Percentiles rank a stretch among this genome's conserved stretches.
phyloP scores from a whole-genome alignment of 495 filamentous ascomycete species.

The Immersiella caudata region DNA sequence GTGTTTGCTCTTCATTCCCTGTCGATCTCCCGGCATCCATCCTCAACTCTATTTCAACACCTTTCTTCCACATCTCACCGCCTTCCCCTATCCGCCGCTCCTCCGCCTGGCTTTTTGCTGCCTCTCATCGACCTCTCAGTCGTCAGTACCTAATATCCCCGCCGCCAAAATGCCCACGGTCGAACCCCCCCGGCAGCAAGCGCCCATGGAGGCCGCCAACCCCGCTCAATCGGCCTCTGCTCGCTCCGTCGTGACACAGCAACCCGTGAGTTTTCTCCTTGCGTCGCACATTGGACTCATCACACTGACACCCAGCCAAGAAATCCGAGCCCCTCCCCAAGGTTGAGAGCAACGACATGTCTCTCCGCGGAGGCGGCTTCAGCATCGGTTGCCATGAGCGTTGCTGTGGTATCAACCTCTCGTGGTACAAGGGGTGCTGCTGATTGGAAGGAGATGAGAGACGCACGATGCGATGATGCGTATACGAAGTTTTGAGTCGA shows the following conservation, averaged over 20 bases:
- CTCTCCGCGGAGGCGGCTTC: conserved; percentile 19
- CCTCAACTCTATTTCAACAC: conserved; percentile 3
- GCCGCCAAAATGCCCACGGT: conserved; percentile 27
- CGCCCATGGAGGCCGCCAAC: conserved; percentile 31
- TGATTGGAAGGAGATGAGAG: background rate
- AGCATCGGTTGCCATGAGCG: conserved; percentile 12
- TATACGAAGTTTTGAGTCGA: background rate
- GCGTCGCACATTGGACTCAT: background rate
- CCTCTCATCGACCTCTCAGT: background rate
- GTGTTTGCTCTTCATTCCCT: background rate
- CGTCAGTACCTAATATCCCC: background rate
- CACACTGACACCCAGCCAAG: background rate
- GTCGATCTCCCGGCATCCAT: background rate
- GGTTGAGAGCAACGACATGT: conserved; percentile 7
- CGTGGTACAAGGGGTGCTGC: conserved; percentile 20
- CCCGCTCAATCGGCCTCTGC: background rate
- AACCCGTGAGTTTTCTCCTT: conserved; percentile 6
- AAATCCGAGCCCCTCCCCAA: conserved; percentile 21
- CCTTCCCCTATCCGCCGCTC: background rate
- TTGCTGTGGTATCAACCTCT: conserved; percentile 20
- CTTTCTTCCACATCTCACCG: background rate
- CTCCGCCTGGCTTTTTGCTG: background rate
- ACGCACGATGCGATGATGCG: background rate
- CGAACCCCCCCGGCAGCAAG: conserved; percentile 29
- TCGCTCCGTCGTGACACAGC: conserved; percentile 11